Evolutionary conservation across 495 filamentous ascomycete species (phyloP).

Genomic region (Penicillium cinerascens): DNA sequence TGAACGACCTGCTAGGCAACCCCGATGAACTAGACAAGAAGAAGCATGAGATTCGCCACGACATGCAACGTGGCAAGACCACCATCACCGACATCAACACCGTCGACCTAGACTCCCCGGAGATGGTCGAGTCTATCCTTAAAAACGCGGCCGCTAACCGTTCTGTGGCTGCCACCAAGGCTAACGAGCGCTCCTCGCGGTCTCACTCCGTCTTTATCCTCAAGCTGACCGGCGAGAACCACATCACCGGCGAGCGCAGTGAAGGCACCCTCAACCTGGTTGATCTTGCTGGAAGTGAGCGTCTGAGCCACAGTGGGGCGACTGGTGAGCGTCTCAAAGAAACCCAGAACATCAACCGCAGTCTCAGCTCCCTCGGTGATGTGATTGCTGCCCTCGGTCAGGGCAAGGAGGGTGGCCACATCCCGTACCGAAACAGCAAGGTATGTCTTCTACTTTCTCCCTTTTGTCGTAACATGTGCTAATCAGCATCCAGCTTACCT

Average conservation of each 20-base stretch:
- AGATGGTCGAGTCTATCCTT: constrained; percentile 76
- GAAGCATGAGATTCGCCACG: constrained; percentile 90
- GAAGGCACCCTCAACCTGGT: constrained; percentile 96
- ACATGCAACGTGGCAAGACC: constrained; percentile 75
- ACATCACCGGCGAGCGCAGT: constrained; percentile 74
- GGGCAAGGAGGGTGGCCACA: constrained; percentile 78
- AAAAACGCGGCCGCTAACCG: constrained; percentile 75
- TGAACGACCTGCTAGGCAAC: constrained; percentile 86
- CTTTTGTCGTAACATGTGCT: not conserved
- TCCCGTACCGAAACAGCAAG: constrained; percentile 96
- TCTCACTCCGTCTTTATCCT: constrained; percentile 97
- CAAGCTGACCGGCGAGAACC: constrained; percentile 77
- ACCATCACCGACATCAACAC: constrained; percentile 79
- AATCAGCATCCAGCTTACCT: constrained; percentile 64
- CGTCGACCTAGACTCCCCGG: constrained; percentile 70
- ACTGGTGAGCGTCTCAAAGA: constrained; percentile 86
- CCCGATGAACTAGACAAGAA: constrained; percentile 75
- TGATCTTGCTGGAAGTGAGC: constrained; percentile 90
- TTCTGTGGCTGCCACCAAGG: constrained; percentile 90
- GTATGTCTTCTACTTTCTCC: constrained; percentile 37
- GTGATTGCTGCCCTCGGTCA: constrained; percentile 88
- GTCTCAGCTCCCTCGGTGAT: constrained; percentile 86
- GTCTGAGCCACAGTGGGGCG: constrained; percentile 77
- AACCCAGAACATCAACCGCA: constrained; percentile 96
- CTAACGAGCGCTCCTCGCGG: constrained; percentile 89